Percentiles rank a stretch among this genome's conserved stretches.
These are phyloP conservation scores for Cryptosporidium sp. DNA, from an alignment of 169 alveolate genomes.

Conservation along the genomic window DNA sequence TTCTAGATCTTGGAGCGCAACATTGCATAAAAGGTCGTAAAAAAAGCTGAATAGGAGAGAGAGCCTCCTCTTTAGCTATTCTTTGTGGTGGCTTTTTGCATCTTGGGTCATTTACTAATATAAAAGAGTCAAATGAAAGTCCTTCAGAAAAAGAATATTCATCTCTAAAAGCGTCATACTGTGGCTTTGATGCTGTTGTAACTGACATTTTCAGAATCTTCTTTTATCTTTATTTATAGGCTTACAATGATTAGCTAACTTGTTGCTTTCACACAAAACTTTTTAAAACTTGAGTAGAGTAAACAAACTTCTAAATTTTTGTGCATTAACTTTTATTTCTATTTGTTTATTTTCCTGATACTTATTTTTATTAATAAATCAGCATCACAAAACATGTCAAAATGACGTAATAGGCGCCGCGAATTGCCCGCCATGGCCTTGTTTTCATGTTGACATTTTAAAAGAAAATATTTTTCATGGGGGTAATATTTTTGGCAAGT, in stretches of 20 bases:
- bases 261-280: not conserved
- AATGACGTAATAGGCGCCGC: slow-evolving; percentile 29
- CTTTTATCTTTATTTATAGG: not conserved
- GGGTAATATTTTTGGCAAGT: not conserved
- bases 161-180: slow-evolving; percentile 61
- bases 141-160: slow-evolving; percentile 71
- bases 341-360: not conserved
- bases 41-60: slow-evolving; percentile 53
- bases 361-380: not conserved
- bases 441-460: not conserved
- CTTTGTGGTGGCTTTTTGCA: slow-evolving; percentile 36
- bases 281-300: no score
- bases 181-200: slow-evolving; percentile 65
- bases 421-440: not conserved
- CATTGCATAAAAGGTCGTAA: slow-evolving; percentile 70
- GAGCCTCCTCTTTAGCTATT: not conserved
- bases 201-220: slow-evolving; percentile 40
- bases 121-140: slow-evolving; percentile 68
- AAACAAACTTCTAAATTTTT: not conserved
- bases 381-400: slow-evolving; percentile 56
- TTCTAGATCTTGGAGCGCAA: slow-evolving; percentile 56
- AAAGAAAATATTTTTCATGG: not conserved
- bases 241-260: not conserved
- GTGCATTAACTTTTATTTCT: not conserved
- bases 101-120: slow-evolving; percentile 57